Evolutionary conservation across 192 early-diverging fungal species (phyloP), one percentile per base, ranked within the genome.

Genomic region (Linnemannia schmuckeri): DNA sequence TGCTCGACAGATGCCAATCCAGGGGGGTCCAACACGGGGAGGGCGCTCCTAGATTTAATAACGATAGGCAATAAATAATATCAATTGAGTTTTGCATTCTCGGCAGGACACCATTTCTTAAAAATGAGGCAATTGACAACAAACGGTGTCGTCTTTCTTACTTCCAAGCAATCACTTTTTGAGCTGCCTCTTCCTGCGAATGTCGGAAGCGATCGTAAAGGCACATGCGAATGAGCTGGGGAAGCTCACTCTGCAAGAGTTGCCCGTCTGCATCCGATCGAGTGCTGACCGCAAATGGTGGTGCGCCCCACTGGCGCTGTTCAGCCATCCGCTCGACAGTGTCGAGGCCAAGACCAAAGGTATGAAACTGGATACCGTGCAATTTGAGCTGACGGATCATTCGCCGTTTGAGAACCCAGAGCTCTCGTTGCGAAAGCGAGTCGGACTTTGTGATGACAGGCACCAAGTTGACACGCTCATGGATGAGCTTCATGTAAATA

Each of bases 391-490:
- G 75, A 4, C 85, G 79, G 10, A 87, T 57, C 89, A 97, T 95
- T 66, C 95, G 92, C 70, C 94, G 92, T 91, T 99, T 98, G 92
- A 98, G 97, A 49, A 92, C 88, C 82, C 94, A 93, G 47, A 98
- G 88, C 84, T 97, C 96, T 18, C 89, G 92, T 40, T 94, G 94
- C 27, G 98, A 97, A 68, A 99, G 79, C 18, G 97, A 97, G 78
- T 99, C 98, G 12, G 97, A 94, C 72, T 97, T 97, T 42, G 97
- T 96, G 87, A 99, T 95, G 24, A 99, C 93, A 1, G 98, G 98
- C 42, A 99, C 96, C 74, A 99, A 88, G 83, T 99, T 99, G 66
- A 98, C 97, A 72, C 96, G 94, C 18, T 94, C 93, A 63, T 97
- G 95, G 74, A 99, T 91, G 54, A 96, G 92, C 91, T 97, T 97